A percentile compares a stretch with the other conserved stretches of the same genome.
phyloP scores from a whole-genome alignment of 192 early-diverging fungal genomes.

The Allomyces javanicus region DNA sequence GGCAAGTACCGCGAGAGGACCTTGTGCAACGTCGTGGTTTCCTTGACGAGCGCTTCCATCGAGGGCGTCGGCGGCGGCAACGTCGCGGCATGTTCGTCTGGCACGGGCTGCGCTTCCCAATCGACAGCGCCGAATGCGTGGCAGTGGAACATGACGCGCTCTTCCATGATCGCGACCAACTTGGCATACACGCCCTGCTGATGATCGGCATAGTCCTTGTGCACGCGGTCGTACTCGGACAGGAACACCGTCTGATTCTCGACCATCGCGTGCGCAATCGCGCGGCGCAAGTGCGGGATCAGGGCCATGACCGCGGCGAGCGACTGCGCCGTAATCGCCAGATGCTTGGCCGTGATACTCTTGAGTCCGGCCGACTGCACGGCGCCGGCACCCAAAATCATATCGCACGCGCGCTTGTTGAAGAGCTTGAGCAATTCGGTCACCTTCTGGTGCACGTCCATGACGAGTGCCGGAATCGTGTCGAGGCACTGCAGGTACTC shows the following conservation, averaged over 20 bases:
- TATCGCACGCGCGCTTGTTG: constrained; percentile 88
- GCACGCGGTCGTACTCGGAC: constrained; percentile 72
- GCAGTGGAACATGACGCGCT: constrained; percentile 10
- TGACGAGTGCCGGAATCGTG: constrained; percentile 53
- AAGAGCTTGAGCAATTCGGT: constrained; percentile 76
- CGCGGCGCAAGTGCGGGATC: constrained; percentile 62
- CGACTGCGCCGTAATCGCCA: constrained; percentile 86
- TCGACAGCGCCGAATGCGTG: background rate
- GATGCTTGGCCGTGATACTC: constrained; percentile 90
- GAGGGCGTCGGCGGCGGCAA: constrained; percentile 18
- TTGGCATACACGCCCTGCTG: constrained; percentile 80
- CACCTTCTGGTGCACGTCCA: constrained; percentile 73
- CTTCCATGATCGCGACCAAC: constrained; percentile 86
- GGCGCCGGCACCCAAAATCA: constrained; percentile 93
- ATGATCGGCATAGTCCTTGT: constrained; percentile 71
- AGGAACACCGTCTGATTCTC: constrained; percentile 61
- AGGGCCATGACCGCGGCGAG: constrained; percentile 69
- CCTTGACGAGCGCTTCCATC: constrained; percentile 76
- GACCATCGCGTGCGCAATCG: constrained; percentile 48
- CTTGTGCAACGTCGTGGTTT: constrained; percentile 74
- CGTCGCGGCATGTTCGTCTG: constrained; percentile 12
- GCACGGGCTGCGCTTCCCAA: constrained; percentile 5
- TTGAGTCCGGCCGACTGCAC: constrained; percentile 91
- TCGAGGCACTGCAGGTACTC: constrained; percentile 76
- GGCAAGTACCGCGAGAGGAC: constrained; percentile 77